A percentile compares a stretch with the other conserved stretches of the same genome.
Evolutionary conservation across 78 protist genomes (phyloP).

Genomic region (Creolimax fragrantissima): DNA sequence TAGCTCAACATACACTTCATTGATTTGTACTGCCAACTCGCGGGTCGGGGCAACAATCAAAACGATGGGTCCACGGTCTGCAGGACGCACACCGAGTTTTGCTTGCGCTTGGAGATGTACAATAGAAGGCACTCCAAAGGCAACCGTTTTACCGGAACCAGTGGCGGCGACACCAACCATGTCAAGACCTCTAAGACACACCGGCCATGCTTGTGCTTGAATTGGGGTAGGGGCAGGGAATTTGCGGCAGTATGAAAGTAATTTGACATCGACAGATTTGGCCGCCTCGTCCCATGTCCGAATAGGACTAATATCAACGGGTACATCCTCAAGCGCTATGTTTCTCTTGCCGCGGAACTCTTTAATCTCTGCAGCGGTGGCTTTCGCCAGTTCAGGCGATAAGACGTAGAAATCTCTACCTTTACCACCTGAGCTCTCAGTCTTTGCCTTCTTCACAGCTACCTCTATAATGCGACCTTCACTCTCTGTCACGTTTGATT

Average conservation of each 20-base stretch:
- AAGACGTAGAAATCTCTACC: background rate
- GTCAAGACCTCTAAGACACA: conserved; percentile 35
- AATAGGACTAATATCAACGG: conserved; percentile 19
- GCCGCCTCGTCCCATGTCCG: conserved; percentile 20
- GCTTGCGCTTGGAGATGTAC: conserved; percentile 12
- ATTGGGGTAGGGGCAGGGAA: conserved; percentile 64
- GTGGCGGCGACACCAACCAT: conserved; percentile 49
- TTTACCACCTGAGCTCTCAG: background rate
- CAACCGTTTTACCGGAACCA: conserved; percentile 73
- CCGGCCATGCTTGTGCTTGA: conserved; percentile 73
- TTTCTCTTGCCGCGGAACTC: background rate
- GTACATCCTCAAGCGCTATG: background rate
- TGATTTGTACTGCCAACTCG: conserved; percentile 69
- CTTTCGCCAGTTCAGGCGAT: background rate
- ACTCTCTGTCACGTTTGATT: background rate
- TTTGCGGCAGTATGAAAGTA: background rate
- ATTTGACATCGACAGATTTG: background rate
- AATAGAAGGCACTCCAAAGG: conserved; percentile 53
- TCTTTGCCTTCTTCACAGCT: background rate
- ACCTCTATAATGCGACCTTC: background rate
- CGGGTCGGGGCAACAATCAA: conserved; percentile 65
- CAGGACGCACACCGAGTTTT: conserved; percentile 11
- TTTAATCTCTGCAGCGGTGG: background rate
- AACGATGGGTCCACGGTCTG: conserved; percentile 29
- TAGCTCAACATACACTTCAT: conserved; percentile 51